Evolutionary conservation across 2,329 filamentous ascomycete species (phyloP).

Genomic region (Fusarium subglutinans): DNA sequence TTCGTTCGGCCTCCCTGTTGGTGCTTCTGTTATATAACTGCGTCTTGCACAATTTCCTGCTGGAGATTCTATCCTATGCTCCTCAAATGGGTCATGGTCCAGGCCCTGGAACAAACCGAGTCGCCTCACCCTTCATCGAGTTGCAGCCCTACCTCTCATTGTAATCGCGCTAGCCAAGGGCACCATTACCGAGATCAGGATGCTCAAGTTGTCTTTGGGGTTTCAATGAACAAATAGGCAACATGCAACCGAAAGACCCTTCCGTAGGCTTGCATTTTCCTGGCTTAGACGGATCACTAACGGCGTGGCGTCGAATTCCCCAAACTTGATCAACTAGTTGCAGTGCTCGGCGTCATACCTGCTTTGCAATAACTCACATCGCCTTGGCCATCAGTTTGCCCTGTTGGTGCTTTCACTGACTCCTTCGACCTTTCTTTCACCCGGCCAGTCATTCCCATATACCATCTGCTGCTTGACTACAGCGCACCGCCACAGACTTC

Average conservation of each 20-base stretch:
- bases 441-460: too few species aligned
- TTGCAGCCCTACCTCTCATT: accelerated
- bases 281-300: neutral
- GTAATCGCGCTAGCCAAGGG: neutral
- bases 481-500: too few species aligned
- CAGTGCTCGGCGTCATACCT: neutral
- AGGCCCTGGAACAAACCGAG: accelerated
- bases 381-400: neutral
- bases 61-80: too few species aligned
- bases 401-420: too few species aligned
- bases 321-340: too few species aligned
- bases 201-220: neutral
- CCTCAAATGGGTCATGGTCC: neutral
- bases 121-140: neutral
- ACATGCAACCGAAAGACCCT: neutral
- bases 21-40: neutral
- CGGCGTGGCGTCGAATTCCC: too few species aligned
- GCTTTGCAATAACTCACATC: neutral
- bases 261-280: neutral
- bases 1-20: accelerated
- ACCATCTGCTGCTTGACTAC: too few species aligned
- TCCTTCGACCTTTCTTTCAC: too few species aligned
- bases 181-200: neutral
- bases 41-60: neutral
- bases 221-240: neutral